These are phyloP conservation scores for Lachancea dasiensis DNA, from an alignment of 805 yeast genomes.

Conservation along the genomic window DNA sequence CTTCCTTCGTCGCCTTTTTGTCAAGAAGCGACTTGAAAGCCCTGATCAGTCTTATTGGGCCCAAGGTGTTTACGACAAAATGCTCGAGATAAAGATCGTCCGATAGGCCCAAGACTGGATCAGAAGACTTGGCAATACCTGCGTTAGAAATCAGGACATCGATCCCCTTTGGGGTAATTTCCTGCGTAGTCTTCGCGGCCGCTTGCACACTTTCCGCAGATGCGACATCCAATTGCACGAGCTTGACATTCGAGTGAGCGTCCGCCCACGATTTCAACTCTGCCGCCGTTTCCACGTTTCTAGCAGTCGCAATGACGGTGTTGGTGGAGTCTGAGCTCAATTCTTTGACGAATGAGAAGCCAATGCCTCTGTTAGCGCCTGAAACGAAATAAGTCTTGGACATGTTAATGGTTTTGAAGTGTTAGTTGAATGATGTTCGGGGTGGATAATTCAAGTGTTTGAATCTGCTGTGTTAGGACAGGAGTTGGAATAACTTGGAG, in stretches of 20 bases:
- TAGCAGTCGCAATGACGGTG: conserved; percentile 20
- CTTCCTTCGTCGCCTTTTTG: conserved; percentile 19
- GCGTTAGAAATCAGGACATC: conserved; percentile 31
- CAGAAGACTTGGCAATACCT: conserved; percentile 21
- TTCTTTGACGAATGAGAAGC: conserved; percentile 28
- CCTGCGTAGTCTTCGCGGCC: conserved; percentile 13
- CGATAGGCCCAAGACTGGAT: conserved; percentile 15
- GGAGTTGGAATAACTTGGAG: too few relatives aligned
- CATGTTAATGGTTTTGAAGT: too few relatives aligned
- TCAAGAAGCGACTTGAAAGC: conserved; percentile 20
- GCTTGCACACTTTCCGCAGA: conserved; percentile 16
- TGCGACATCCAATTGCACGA: conserved; percentile 22
- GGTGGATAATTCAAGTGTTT: too few relatives aligned
- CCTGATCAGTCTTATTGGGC: conserved; percentile 12
- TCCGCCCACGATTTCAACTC: conserved; percentile 16
- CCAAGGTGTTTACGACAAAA: conserved; percentile 13
- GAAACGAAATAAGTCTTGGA: conserved; percentile 29
- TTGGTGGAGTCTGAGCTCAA: conserved; percentile 13
- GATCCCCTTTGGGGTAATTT: conserved; percentile 18
- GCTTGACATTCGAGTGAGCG: conserved; percentile 15
- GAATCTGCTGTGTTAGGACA: too few relatives aligned
- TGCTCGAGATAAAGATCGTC: conserved; percentile 11
- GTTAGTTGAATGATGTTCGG: too few relatives aligned
- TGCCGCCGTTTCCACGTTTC: conserved; percentile 15
- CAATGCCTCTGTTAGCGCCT: conserved; percentile 37